A percentile compares a stretch with the other conserved stretches of the same genome.
Conservation (phyloP, 2,329 filamentous ascomycete species). For the Claviceps digitariae region DNA sequence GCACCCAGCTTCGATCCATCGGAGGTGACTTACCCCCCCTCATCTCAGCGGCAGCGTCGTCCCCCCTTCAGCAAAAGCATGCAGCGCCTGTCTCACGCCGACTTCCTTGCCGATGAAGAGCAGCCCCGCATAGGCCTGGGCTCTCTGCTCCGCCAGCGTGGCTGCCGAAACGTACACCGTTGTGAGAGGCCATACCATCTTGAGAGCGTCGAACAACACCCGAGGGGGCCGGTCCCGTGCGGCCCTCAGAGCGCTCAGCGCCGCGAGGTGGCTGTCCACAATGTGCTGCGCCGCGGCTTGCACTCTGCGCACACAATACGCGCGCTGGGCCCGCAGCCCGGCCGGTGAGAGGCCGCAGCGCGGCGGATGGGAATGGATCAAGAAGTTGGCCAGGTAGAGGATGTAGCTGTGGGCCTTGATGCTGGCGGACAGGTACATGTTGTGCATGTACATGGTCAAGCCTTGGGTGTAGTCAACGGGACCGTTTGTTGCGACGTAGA, state of each 20-base stretch:
- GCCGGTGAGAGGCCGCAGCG: conserved; percentile 11
- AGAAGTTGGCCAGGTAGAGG: conserved; percentile 20
- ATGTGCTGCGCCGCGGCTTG: conserved; percentile 17
- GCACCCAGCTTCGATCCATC: background rate
- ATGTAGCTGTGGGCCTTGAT: conserved; percentile 23
- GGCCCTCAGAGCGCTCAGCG: conserved; percentile 13
- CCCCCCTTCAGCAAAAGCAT: conserved; percentile 8
- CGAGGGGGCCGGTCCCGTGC: conserved; percentile 17
- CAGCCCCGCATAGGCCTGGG: conserved; percentile 15
- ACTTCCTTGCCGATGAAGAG: conserved; percentile 21
- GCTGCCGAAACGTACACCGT: conserved; percentile 17
- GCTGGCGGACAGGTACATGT: conserved; percentile 18
- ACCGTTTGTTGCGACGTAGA: conserved; percentile 7
- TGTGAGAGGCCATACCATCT: conserved; percentile 25
- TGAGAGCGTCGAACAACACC: conserved; percentile 23
- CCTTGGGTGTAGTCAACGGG: conserved; percentile 4
- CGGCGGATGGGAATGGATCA: conserved; percentile 21
- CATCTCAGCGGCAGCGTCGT: conserved; percentile 10
- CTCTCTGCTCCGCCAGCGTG: conserved; percentile 16
- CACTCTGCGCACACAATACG: conserved; percentile 14
- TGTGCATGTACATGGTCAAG: conserved; percentile 19
- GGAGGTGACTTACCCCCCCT: no score
- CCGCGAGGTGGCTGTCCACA: conserved; percentile 13
- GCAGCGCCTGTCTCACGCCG: conserved; percentile 24
- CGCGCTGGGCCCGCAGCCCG: conserved; percentile 16